Evolutionary conservation across 108 stramenopile genomes (phyloP).

Genomic region (Mediolabrus comicus): DNA sequence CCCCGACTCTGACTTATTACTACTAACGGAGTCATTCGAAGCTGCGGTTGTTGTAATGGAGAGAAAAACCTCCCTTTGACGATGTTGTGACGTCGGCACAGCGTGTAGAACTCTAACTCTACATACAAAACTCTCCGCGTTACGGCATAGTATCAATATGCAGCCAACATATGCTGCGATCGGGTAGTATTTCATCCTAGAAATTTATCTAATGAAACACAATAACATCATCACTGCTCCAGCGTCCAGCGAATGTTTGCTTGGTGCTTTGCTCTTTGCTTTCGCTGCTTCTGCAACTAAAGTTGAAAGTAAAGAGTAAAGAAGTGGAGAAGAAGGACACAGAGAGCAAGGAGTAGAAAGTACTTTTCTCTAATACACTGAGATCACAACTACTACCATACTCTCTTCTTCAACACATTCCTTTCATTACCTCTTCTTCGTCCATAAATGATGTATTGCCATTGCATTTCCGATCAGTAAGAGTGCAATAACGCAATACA

Average conservation of each 20-base stretch:
- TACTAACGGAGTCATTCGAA: background rate
- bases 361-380: too few species aligned
- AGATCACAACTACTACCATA: too few species aligned
- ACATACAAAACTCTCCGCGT: background rate
- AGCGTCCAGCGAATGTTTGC: too few species aligned
- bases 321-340: too few species aligned
- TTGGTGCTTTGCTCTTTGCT: too few species aligned
- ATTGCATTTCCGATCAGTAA: constrained; percentile 57
- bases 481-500: constrained; percentile 63
- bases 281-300: too few species aligned
- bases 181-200: too few species aligned
- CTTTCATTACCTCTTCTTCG: constrained; percentile 4
- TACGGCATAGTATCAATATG: background rate
- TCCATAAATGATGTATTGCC: constrained; percentile 33
- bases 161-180: too few species aligned
- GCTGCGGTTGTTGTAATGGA: background rate
- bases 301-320: too few species aligned
- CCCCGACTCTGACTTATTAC: background rate
- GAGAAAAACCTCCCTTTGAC: background rate
- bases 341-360: too few species aligned
- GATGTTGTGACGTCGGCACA: background rate
- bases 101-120: background rate
- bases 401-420: background rate
- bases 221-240: too few species aligned
- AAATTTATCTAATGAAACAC: too few species aligned